Conservation (phyloP, 2,329 filamentous ascomycete genomes). For the Cordyceps fumosorosea region DNA sequence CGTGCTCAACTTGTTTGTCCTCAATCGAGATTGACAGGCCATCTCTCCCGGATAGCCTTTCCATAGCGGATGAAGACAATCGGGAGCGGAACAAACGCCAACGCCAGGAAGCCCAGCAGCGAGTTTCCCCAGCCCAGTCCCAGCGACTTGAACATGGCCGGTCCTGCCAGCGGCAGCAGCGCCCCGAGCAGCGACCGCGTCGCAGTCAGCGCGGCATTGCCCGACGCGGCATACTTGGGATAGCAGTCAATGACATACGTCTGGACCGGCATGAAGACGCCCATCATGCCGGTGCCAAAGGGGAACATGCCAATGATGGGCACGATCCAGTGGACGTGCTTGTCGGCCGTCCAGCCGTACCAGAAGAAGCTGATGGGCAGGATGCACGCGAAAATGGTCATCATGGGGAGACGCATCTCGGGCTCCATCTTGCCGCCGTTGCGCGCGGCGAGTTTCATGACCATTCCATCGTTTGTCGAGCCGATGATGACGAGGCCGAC, state of each 20-base stretch:
- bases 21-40: not conserved
- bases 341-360: slow-evolving; percentile 52
- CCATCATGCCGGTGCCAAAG: slow-evolving; percentile 35
- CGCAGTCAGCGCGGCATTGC: not conserved
- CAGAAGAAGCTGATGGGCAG: slow-evolving; percentile 48
- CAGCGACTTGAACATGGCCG: slow-evolving; percentile 24
- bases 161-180: slow-evolving; percentile 48
- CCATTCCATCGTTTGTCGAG: slow-evolving; percentile 15
- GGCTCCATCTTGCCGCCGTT: slow-evolving; percentile 32
- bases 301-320: slow-evolving; percentile 48
- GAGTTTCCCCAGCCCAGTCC: slow-evolving; percentile 38
- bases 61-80: not conserved
- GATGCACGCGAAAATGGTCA: slow-evolving; percentile 20
- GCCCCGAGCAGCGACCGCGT: slow-evolving; percentile 52
- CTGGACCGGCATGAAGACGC: not conserved
- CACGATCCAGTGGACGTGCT: slow-evolving; percentile 46
- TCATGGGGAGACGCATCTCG: slow-evolving; percentile 46
- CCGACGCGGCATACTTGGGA: not conserved
- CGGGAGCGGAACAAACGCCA: slow-evolving; percentile 21
- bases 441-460: not conserved
- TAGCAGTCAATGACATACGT: not conserved
- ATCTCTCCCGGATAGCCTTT: not conserved
- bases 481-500: not conserved
- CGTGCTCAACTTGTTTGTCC: too few species aligned
- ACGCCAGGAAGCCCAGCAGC: slow-evolving; percentile 37